Evolutionary conservation across 2,329 filamentous ascomycete genomes (phyloP), one percentile per base, ranked within the genome.

Genomic region (Rhinocladiella similis): DNA sequence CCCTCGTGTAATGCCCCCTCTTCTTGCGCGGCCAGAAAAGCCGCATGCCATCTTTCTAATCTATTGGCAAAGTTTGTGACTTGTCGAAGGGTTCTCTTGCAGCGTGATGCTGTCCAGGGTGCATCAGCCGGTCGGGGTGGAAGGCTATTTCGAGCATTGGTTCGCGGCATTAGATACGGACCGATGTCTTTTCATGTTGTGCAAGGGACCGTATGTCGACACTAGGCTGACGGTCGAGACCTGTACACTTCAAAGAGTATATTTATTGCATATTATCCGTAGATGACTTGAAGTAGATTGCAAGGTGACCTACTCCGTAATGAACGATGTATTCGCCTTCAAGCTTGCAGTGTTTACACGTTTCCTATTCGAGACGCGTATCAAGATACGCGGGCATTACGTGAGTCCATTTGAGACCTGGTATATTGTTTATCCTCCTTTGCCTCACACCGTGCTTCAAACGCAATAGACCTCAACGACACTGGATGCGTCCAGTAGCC

Each of bases 41-140:
- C 49, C 38, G 54, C 29, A 35, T 59, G 54, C 50, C 54, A 60
- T 54, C 56, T 60, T 39, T 57, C 59, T 36, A 60, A 29, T 13
- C 45, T 45, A 18, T 46, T 49, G 22, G 57, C 53, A 33, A 59
- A 57, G 3, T 48, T 36, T 6, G 47, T 51, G 5, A 59, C 35
- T 27, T 53, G 41, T 16, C 47, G 43, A 10, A 62, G 53, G 42
- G 35, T 50, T 47, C 57, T 41, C 39, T 51, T 59, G 47, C 57
- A 60, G 36, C 54, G 41, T 12, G 57, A 54, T 1, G 53, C 48
- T 3, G 57, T 62, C 57, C 57, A 60, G 16, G 53, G 56, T n/a
- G 59, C 53, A n/a, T 47, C 39, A 14, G 29, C 12, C 13, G 47
- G 50, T 3, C 47, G 27, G 29, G 50, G 29, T 5, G 47, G 50